Evolutionary conservation across 768 basidiomycete genomes (phyloP), one percentile per base, ranked within the genome.

Genomic region (Xerocomus brunneocitrinus): DNA sequence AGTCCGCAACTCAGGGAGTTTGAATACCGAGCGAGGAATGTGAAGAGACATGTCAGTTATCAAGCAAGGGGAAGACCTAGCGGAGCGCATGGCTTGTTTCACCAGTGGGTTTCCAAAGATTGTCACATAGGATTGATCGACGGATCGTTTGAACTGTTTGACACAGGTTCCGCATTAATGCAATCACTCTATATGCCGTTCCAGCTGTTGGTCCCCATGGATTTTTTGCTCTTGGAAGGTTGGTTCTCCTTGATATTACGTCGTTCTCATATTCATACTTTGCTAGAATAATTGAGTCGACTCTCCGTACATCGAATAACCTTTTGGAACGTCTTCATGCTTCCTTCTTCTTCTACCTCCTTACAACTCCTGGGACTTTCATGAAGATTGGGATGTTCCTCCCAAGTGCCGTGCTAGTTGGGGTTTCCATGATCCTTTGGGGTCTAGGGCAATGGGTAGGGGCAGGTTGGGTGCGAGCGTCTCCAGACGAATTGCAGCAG

Each of bases 261-360:
- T 8, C 48, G 3, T 46, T 28, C 12, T 31, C 38, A 19, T 56
- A 32, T 42, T 46, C 42, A 59, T 24, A 16, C 27, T 8, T 48
- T 25, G 25, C 25, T 54, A 95, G 93, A 41, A 79, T 87, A 42
- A 65, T 94, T 35, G 97, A 99, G 72, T 93, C 92, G 1, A 84
- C 89, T 13, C 77, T 97, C 31, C 82, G 95, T 53, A 90, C 94
- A 13, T 82, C 85, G 66, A 98, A 97, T 71, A 99, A 99, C 65
- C 79, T 98, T 6, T 79, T 98, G 19, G 97, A 99, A 66, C 84
- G 97, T 14, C 82, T 98, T 22, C 97, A 99, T 67, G 95, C 95
- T 2, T 98, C 95, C 0, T 95, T 95, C 72, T 98, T 98, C 76
- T 94, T 98, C 74, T 98, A 95, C 72, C 76, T 98, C 56, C 61